Conservation (phyloP, 768 basidiomycete genomes). For the Russula olivacea region DNA sequence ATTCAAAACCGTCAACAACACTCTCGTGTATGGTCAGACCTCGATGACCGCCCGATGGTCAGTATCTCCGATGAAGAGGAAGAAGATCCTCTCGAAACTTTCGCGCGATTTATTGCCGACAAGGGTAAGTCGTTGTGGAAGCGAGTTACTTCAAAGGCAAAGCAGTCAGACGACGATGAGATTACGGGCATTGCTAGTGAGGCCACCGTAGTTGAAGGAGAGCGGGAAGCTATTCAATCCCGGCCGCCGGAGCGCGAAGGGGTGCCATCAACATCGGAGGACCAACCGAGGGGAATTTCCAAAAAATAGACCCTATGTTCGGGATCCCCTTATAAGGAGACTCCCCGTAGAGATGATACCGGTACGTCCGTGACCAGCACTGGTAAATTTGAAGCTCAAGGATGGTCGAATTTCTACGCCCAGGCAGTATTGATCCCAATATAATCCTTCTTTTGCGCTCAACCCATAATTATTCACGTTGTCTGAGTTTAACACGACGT, state of each 20-base stretch:
- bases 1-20: background rate
- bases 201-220: background rate
- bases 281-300: background rate
- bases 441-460: background rate
- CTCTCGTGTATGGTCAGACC: conserved; percentile 9
- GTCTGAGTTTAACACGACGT: background rate
- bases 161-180: background rate
- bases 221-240: background rate
- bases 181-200: background rate
- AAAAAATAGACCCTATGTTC: background rate
- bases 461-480: background rate
- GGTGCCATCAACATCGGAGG: background rate
- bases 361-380: background rate
- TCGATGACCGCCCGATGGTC: conserved; percentile 2
- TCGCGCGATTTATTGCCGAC: conserved; percentile 17
- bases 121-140: conserved; percentile 24
- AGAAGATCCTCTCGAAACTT: conserved; percentile 20
- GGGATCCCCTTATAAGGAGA: background rate
- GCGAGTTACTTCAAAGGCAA: conserved; percentile 16
- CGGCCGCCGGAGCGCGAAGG: background rate
- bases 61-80: conserved; percentile 4
- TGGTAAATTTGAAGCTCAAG: background rate
- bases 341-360: background rate
- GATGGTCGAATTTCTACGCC: background rate
- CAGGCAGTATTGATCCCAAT: background rate